Evolutionary conservation across 306 rosid species (phyloP), one percentile per base, ranked within the genome.

Genomic region (Purshia tridentata): DNA sequence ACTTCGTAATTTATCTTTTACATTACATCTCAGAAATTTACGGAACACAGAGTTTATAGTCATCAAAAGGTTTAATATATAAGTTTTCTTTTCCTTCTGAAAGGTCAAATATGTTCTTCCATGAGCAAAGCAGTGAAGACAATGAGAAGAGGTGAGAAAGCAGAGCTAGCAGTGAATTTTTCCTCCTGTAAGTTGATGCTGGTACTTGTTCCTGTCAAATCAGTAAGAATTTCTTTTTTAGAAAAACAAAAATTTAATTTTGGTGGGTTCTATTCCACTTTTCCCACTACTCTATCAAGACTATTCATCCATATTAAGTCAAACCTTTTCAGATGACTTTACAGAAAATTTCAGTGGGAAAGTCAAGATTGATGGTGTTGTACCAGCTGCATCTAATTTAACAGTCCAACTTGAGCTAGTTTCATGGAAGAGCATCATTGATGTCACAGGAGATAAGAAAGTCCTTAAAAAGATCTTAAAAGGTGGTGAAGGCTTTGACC

Each of bases 141-240:
- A 23, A 89, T 89, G 96, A 80, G 90, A 78, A 87, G 80, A 76
- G 86, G 90, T 0, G 96, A 89, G 80, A 81, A 81, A 54, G 96
- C 87, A 14, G 87, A 87, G 75, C 82, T 89, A 67, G 52, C 67
- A 45, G 57, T 80, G 39, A 84, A 82, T 72, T 79, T 82, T 3
- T 29, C 35, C 70, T 74, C 4, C 0, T 85, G 92, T 89, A 84
- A 82, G 96, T 77, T 77, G 58, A 16, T 8, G 12, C 40, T 22
- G 20, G n/a, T 65, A 58, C 76, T 75, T 75, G 57, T 44, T 73
- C 68, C 41, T 0, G 8, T 60, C 35, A 37, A 45, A 42, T n/a
- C 67, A 63, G 35, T 11, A 49, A 69, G 50, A 29, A 53, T 23
- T 47, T 18, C 51, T 62, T 19, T 55, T 67, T n/a, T n/a, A n/a